Conservation (phyloP, 805 yeast species). For the Jamesozyma jinghongensis region DNA sequence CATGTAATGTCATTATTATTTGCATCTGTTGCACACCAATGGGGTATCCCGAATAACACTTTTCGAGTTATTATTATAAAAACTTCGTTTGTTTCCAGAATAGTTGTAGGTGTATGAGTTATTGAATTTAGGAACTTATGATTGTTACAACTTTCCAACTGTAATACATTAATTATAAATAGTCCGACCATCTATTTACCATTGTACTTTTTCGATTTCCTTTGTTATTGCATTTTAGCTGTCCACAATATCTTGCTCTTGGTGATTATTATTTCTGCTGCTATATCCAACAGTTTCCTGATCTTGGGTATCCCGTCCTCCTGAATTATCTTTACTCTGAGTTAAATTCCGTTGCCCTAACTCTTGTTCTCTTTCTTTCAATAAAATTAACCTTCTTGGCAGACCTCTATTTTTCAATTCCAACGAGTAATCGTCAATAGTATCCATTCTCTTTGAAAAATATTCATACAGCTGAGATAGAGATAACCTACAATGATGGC, state of each 20-base stretch:
- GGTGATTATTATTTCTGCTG: background rate
- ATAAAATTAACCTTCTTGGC: conserved; percentile 12
- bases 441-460: conserved; percentile 22
- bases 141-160: too few relatives aligned
- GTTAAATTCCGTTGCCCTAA: background rate
- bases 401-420: conserved; percentile 12
- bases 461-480: conserved; percentile 22
- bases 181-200: too few relatives aligned
- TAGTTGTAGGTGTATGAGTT: too few relatives aligned
- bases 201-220: too few relatives aligned
- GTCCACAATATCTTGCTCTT: background rate
- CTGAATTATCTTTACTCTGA: background rate
- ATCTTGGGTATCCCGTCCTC: too few relatives aligned
- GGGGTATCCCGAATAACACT: too few relatives aligned
- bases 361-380: conserved; percentile 7
- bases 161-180: too few relatives aligned
- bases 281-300: background rate
- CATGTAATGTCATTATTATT: too few relatives aligned
- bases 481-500: conserved; percentile 14
- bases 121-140: too few relatives aligned
- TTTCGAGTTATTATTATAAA: too few relatives aligned
- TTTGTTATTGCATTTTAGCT: background rate
- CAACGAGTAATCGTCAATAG: conserved; percentile 16
- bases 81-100: too few relatives aligned
- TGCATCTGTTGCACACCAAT: too few relatives aligned